These are phyloP conservation scores for Cyberlindnera nakhonratchasimensis DNA, from an alignment of 805 yeast genomes.

Conservation along the genomic window DNA sequence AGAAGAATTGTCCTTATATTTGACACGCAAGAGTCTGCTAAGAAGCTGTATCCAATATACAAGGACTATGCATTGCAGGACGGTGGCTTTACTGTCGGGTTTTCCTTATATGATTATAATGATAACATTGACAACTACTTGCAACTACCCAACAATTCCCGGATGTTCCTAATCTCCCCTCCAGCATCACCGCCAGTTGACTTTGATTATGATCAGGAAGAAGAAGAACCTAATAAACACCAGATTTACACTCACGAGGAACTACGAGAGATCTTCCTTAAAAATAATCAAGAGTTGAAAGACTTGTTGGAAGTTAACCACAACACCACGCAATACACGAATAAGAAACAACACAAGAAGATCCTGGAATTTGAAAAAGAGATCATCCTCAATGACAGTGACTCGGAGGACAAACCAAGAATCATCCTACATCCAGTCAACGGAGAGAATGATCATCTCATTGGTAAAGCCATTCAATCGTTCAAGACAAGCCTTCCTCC, in stretches of 20 bases:
- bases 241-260: conserved; percentile 29
- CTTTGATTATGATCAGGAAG: conserved; percentile 36
- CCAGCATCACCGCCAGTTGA: conserved; percentile 42
- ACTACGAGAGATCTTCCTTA: conserved; percentile 19
- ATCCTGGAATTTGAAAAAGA: conserved; percentile 18
- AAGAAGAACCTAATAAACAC: conserved; percentile 34
- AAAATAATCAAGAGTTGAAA: conserved; percentile 20
- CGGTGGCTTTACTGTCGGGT: conserved; percentile 17
- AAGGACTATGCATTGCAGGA: background rate
- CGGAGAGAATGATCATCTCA: conserved; percentile 27
- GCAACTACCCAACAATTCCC: conserved; percentile 32
- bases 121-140: conserved; percentile 24
- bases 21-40: conserved; percentile 14
- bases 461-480: conserved; percentile 22
- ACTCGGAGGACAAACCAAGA: conserved; percentile 18
- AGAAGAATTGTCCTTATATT: conserved; percentile 28
- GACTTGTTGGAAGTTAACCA: conserved; percentile 16
- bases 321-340: conserved; percentile 10
- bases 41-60: conserved; percentile 6
- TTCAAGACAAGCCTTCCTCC: conserved; percentile 37
- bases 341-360: conserved; percentile 2
- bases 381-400: conserved; percentile 25
- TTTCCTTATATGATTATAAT: conserved; percentile 18
- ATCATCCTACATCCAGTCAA: conserved; percentile 25
- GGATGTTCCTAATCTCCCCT: conserved; percentile 39